Percentiles rank a stretch among this genome's conserved stretches.
Conservation (phyloP, 805 yeast genomes). For the Zygoascus flipseniorum region DNA sequence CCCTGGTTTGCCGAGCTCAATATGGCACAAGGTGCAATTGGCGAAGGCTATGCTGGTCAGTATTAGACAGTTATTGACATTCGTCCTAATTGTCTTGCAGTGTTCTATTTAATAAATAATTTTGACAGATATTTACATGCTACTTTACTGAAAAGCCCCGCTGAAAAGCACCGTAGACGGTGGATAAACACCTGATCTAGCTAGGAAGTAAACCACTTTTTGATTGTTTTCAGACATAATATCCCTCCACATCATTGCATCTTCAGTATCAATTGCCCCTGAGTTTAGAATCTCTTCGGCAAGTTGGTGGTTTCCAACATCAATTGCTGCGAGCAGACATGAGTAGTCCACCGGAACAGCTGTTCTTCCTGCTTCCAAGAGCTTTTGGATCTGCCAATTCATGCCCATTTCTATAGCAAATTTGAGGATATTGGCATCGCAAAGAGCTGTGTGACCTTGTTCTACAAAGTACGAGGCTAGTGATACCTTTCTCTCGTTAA, state of each 20-base stretch:
- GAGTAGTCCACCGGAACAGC: neutral
- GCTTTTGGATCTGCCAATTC: neutral
- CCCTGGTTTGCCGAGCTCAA: slow-evolving; percentile 78
- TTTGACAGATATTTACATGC: neutral
- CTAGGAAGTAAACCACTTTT: neutral
- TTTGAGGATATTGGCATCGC: neutral
- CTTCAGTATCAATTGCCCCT: neutral
- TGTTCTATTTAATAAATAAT: neutral
- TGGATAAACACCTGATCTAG: neutral
- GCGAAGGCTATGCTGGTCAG: neutral
- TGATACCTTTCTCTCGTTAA: neutral
- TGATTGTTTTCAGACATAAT: neutral
- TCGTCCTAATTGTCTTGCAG: neutral
- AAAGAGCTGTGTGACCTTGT: neutral
- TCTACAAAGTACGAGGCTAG: neutral
- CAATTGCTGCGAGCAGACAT: neutral
- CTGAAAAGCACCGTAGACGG: neutral
- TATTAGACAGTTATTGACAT: neutral
- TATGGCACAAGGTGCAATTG: neutral
- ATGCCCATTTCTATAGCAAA: neutral
- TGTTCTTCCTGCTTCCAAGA: neutral
- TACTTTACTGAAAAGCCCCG: neutral
- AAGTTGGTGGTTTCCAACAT: neutral
- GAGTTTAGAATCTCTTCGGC: neutral
- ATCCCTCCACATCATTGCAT: neutral